These are phyloP conservation scores for Viola pubescens DNA, from an alignment of 441 rosid genomes.

Conservation along the genomic window DNA sequence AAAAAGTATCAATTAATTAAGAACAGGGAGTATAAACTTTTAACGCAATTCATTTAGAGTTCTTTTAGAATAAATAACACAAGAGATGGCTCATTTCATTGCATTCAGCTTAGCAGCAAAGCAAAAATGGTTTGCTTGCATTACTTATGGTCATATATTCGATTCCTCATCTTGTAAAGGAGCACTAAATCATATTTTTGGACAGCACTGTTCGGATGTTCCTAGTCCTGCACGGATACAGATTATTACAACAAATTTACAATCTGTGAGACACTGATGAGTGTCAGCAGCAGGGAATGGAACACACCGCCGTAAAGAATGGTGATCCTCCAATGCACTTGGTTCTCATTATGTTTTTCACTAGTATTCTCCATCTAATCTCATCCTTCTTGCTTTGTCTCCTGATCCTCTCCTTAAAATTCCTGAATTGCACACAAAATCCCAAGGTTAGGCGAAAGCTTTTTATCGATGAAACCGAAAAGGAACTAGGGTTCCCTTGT, in stretches of 20 bases:
- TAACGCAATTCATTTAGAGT: no score
- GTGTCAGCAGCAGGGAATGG: slow-evolving; percentile 17
- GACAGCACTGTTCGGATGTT: not conserved
- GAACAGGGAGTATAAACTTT: no score
- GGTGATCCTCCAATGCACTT: slow-evolving; percentile 52
- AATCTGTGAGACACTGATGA: not conserved
- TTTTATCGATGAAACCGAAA: not conserved
- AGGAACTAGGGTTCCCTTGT: not conserved
- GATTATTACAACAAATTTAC: slow-evolving; percentile 11
- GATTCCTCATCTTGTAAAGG: not conserved
- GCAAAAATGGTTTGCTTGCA: no score
- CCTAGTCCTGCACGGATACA: slow-evolving; percentile 2
- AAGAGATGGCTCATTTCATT: no score
- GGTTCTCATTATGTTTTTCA: slow-evolving; percentile 57
- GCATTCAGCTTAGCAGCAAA: no score
- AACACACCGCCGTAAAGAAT: slow-evolving; percentile 31
- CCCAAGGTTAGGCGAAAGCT: not conserved
- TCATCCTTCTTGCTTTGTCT: slow-evolving; percentile 78
- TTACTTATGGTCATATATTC: no score
- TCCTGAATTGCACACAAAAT: slow-evolving; percentile 26
- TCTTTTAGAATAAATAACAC: no score
- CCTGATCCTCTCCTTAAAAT: slow-evolving; percentile 54
- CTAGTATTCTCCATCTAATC: slow-evolving; percentile 62
- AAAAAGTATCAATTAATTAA: no score
- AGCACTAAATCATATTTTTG: not conserved